Conservation (phyloP, 2,329 filamentous ascomycete species). For the Alternaria ventricosa region DNA sequence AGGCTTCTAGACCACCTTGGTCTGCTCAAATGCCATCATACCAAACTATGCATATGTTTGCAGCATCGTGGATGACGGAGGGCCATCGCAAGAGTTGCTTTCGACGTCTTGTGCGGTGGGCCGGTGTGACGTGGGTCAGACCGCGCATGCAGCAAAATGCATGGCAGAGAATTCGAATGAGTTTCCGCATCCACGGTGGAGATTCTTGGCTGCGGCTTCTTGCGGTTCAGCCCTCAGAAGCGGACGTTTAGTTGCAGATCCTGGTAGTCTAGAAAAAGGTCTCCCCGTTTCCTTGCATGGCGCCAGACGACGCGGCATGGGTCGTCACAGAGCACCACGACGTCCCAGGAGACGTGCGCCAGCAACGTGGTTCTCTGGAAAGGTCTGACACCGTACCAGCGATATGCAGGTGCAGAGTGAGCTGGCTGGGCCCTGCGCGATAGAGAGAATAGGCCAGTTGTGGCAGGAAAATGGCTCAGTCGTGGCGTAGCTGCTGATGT, state of each 20-base stretch:
- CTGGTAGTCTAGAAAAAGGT: constrained; percentile 33
- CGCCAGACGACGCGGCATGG: constrained; percentile 22
- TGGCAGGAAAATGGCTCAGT: constrained; percentile 2
- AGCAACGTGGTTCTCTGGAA: constrained; percentile 23
- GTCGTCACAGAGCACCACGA: constrained; percentile 10
- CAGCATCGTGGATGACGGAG: not conserved
- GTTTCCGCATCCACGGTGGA: constrained; percentile 22
- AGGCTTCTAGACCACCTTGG: constrained; percentile 15
- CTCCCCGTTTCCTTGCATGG: constrained; percentile 30
- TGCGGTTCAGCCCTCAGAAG: constrained; percentile 26
- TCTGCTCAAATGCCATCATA: constrained; percentile 31
- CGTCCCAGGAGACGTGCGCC: constrained; percentile 11
- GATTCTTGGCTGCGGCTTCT: constrained; percentile 32
- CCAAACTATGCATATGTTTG: not conserved
- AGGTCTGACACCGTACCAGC: constrained; percentile 8
- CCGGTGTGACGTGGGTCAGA: constrained; percentile 20
- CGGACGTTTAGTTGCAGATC: constrained; percentile 28
- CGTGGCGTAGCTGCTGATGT: constrained; percentile 15
- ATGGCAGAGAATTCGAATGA: constrained; percentile 16
- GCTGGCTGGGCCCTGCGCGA: constrained; percentile 1
- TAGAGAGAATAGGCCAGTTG: constrained; percentile 2
- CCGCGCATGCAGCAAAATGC: constrained; percentile 17
- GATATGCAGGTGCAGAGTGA: constrained; percentile 11
- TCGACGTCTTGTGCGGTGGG: constrained; percentile 9
- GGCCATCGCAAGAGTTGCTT: constrained; percentile 1